phyloP scores from a whole-genome alignment of 208 protist species.

The Endotrypanum monterogeii region DNA sequence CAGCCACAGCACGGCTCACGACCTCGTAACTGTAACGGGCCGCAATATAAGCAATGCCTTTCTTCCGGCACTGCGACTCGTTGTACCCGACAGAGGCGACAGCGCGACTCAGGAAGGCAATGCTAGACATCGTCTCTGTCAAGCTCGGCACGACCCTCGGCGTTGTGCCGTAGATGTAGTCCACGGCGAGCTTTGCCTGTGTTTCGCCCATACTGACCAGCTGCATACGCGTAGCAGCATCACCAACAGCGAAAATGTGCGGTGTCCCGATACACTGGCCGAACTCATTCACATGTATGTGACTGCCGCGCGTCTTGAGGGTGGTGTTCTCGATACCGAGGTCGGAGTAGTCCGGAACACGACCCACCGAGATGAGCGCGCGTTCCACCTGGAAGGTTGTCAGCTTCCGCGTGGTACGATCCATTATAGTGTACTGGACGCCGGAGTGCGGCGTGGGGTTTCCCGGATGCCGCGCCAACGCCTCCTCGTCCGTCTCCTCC shows the following conservation, averaged over 20 bases:
- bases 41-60: slow-evolving; percentile 67
- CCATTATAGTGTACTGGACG: slow-evolving; percentile 83
- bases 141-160: slow-evolving; percentile 26
- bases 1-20: slow-evolving; percentile 72
- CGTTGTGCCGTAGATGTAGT: slow-evolving; percentile 64
- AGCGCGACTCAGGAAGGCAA: slow-evolving; percentile 55
- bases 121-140: slow-evolving; percentile 36
- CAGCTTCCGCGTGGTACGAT: slow-evolving; percentile 50
- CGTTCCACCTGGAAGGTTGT: slow-evolving; percentile 73
- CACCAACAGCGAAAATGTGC: slow-evolving; percentile 74
- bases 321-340: slow-evolving; percentile 67
- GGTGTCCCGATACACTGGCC: slow-evolving; percentile 44
- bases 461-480: slow-evolving; percentile 15
- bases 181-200: slow-evolving; percentile 59
- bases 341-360: slow-evolving; percentile 58
- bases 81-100: slow-evolving; percentile 73
- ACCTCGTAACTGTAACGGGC: slow-evolving; percentile 63
- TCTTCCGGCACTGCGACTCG: slow-evolving; percentile 56
- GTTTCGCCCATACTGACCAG: slow-evolving; percentile 69
- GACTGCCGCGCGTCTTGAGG: slow-evolving; percentile 39
- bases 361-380: slow-evolving; percentile 67
- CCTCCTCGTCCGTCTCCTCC: slow-evolving; percentile 37
- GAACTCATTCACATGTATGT: slow-evolving; percentile 50
- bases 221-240: slow-evolving; percentile 48
- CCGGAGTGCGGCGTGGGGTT: slow-evolving; percentile 27